phyloP scores from a whole-genome alignment of 192 early-diverging fungal genomes.

The Coemansia sp. region DNA sequence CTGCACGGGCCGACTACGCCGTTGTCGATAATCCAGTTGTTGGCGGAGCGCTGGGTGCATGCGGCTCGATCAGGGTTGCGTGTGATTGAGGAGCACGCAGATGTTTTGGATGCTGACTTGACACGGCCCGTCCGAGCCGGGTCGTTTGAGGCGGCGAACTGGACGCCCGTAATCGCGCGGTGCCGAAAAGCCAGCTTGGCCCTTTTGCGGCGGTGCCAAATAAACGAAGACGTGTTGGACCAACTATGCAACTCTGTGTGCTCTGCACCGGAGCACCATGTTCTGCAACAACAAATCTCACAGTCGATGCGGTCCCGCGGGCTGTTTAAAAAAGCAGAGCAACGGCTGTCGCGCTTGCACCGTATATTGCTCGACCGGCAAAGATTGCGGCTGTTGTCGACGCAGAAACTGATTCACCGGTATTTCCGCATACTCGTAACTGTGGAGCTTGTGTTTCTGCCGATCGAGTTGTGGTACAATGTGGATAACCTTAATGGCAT shows the following conservation, averaged over 20 bases:
- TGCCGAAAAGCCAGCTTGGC: conserved; percentile 48
- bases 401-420: conserved; percentile 38
- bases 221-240: conserved; percentile 22
- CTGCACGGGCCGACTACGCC: conserved; percentile 5
- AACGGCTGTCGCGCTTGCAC: conserved; percentile 42
- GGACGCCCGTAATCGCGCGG: conserved; percentile 49
- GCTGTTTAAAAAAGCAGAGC: conserved; percentile 40
- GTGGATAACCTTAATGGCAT: conserved; percentile 48
- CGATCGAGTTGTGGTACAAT: conserved; percentile 53
- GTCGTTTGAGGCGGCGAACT: conserved; percentile 34
- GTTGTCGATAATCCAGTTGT: conserved; percentile 16
- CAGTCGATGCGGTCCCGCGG: conserved; percentile 6
- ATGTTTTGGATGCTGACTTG: conserved; percentile 40
- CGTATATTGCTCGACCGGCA: conserved; percentile 49
- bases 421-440: conserved; percentile 46
- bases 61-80: conserved; percentile 12
- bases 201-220: conserved; percentile 44
- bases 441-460: conserved; percentile 42
- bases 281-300: conserved; percentile 12
- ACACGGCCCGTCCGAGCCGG: conserved; percentile 22
- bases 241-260: conserved; percentile 31
- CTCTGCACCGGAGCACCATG: background rate
- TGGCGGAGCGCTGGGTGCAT: conserved; percentile 32
- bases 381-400: conserved; percentile 29
- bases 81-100: conserved; percentile 24